Conservation (phyloP, 2,329 filamentous ascomycete genomes). For the Neopestalotiopsis sp. region DNA sequence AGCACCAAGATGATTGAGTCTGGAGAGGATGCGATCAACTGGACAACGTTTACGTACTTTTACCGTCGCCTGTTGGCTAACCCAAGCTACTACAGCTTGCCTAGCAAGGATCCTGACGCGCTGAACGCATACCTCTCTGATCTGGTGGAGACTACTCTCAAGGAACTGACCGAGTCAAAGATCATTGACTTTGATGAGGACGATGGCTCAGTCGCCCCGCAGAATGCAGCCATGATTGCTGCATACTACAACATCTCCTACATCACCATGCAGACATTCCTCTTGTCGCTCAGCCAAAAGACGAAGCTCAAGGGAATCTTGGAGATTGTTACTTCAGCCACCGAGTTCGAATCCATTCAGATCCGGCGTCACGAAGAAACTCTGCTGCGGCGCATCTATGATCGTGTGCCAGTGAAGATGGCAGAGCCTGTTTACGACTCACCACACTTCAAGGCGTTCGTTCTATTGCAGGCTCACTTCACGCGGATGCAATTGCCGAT, state of each 20-base stretch:
- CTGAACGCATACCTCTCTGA: conserved; percentile 95
- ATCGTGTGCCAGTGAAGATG: conserved; percentile 95
- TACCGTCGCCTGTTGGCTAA: conserved; percentile 94
- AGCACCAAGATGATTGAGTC: conserved; percentile 95
- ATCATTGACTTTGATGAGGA: conserved; percentile 96
- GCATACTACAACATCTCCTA: conserved; percentile 99
- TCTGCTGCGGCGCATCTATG: conserved; percentile 89
- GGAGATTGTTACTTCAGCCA: conserved; percentile 95
- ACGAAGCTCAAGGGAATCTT: conserved; percentile 97
- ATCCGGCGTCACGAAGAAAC: conserved; percentile 91
- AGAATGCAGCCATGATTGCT: conserved; percentile 97
- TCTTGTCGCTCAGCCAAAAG: conserved; percentile 84
- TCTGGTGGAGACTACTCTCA: conserved; percentile 89
- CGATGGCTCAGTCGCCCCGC: conserved; percentile 84
- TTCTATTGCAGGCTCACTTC: conserved; percentile 97
- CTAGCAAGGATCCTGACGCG: conserved; percentile 87
- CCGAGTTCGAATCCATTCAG: conserved; percentile 94
- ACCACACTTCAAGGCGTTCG: conserved; percentile 98
- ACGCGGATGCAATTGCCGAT: conserved; percentile 96
- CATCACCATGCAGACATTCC: conserved; percentile 98
- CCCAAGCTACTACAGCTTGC: conserved; percentile 93
- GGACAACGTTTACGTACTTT: conserved; percentile 98
- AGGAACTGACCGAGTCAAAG: conserved; percentile 89
- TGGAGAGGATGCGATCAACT: conserved; percentile 96
- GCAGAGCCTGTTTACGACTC: conserved; percentile 83